A percentile compares a stretch with the other conserved stretches of the same genome.
Evolutionary conservation across 768 basidiomycete genomes (phyloP).

Genomic region (Tricholoma matsutake): DNA sequence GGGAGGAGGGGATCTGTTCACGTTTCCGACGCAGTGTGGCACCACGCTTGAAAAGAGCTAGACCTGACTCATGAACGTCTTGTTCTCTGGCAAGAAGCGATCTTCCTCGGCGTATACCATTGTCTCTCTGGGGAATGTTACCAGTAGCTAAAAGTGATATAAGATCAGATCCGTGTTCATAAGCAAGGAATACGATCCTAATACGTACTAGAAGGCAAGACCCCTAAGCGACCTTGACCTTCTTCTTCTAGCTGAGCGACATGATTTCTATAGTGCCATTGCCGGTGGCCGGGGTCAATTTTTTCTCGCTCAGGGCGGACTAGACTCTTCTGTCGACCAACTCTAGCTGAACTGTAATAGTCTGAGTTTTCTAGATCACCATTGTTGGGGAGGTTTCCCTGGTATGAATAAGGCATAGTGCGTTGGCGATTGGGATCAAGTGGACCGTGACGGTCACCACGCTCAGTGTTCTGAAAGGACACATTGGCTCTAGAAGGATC

Average conservation of each 20-base stretch:
- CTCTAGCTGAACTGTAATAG: conserved; percentile 44
- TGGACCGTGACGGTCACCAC: conserved; percentile 60
- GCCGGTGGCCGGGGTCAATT: conserved; percentile 90
- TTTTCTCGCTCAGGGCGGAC: conserved; percentile 93
- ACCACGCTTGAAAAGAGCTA: conserved; percentile 87
- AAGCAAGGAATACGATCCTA: conserved; percentile 21
- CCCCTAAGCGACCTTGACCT: conserved; percentile 58
- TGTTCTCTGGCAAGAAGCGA: conserved; percentile 90
- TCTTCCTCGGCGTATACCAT: conserved; percentile 70
- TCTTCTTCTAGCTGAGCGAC: conserved; percentile 76
- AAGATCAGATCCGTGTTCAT: conserved; percentile 8
- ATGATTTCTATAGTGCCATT: conserved; percentile 92
- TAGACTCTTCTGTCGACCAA: conserved; percentile 86
- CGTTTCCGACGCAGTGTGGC: conserved; percentile 76
- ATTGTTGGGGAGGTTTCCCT: conserved; percentile 25
- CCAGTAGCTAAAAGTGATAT: conserved; percentile 58
- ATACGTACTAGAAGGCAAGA: conserved; percentile 76
- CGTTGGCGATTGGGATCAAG: conserved; percentile 56
- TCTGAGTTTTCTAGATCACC: conserved; percentile 42
- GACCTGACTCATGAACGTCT: conserved; percentile 86
- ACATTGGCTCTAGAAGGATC: conserved; percentile 47
- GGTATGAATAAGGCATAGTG: conserved; percentile 45
- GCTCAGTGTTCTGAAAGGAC: conserved; percentile 67
- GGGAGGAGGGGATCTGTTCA: conserved; percentile 40
- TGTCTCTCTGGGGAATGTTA: conserved; percentile 60